These are phyloP conservation scores for Ophiostoma sp. DNA, from an alignment of 2,329 filamentous ascomycete species.

Conservation along the genomic window DNA sequence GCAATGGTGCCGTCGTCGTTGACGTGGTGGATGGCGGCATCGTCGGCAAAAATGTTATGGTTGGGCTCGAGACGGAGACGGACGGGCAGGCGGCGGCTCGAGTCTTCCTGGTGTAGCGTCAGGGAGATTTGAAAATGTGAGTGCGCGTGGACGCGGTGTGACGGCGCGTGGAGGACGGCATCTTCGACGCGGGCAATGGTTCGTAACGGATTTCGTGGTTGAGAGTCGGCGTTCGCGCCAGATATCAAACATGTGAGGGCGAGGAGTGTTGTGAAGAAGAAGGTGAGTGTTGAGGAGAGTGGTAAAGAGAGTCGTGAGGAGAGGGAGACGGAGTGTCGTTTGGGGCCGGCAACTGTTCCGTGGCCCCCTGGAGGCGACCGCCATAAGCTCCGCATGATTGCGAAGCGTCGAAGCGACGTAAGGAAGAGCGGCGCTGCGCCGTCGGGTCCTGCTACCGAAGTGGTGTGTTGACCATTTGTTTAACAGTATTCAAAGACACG, in stretches of 20 bases:
- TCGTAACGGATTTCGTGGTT: constrained; percentile 72
- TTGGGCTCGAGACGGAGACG: constrained; percentile 85
- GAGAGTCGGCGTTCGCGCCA: constrained; percentile 61
- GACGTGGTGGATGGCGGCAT: constrained; percentile 72
- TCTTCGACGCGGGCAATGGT: constrained; percentile 73
- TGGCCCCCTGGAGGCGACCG: background rate
- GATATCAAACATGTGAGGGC: constrained; percentile 10
- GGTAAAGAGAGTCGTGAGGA: background rate
- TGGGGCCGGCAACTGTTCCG: background rate
- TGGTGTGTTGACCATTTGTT: constrained; percentile 13
- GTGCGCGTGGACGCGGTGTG: constrained; percentile 74
- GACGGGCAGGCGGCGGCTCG: constrained; percentile 63
- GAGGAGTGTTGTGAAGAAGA: constrained; percentile 17
- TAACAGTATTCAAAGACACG: background rate
- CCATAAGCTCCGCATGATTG: constrained; percentile 22
- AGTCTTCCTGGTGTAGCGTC: constrained; percentile 60
- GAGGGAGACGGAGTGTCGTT: background rate
- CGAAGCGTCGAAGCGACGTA: background rate
- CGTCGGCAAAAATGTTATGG: constrained; percentile 79
- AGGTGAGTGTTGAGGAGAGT: too few species aligned
- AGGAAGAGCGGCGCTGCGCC: background rate
- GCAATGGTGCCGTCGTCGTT: constrained; percentile 68
- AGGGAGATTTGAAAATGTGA: constrained; percentile 87
- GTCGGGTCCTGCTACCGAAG: background rate
- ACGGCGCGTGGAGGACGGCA: constrained; percentile 73